Evolutionary conservation across 371 early-diverging fungal genomes (phyloP), one percentile per base, ranked within the genome.

Genomic region (Fennellomyces sp.): DNA sequence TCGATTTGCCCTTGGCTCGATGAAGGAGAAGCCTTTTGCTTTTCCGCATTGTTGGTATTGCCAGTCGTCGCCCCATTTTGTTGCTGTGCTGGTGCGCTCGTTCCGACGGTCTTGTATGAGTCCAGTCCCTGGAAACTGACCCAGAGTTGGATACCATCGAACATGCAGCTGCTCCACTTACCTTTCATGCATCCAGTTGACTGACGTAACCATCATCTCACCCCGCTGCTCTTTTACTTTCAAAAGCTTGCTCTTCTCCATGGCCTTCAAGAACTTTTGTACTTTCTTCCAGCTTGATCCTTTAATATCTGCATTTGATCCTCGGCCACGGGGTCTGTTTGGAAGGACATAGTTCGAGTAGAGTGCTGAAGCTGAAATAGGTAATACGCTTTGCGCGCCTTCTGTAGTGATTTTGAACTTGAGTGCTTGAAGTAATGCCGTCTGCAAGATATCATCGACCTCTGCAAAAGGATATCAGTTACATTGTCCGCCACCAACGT

Each of bases 241-340:
- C 52, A 90, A 52, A 13, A 88, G 54, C 2, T 86, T 88, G 17
- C 29, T 60, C 65, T 89, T 89, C 49, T 91, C 91, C 53, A 84
- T 84, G 1, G 72, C 76, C 60, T 89, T 91, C 39, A 89, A 67
- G 63, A 90, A 91, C 63, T 89, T 91, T 61, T 87, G 83, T 23
- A 90, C 60, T 63, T 89, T 89, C 64, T 91, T 91, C 82, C 83
- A 88, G 41, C 81, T 83, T 5, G 91, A 91, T 59, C 82, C 83
- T 62, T 91, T 91, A 33, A 91, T 81, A 53, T 91, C 91, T 0
- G 86, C 75, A 38, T 86, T 84, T 0, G 69, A 51, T 21, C 81
- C 82, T 2, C 69, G 63, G 6, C 76, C 84, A 0, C 56, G 54
- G 0, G 90, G 89, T 29, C 87, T 77, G 57, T 83, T 83, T 0